These are phyloP conservation scores for Talinum fruticosum DNA, from an alignment of 148 eudicot species.

Conservation along the genomic window DNA sequence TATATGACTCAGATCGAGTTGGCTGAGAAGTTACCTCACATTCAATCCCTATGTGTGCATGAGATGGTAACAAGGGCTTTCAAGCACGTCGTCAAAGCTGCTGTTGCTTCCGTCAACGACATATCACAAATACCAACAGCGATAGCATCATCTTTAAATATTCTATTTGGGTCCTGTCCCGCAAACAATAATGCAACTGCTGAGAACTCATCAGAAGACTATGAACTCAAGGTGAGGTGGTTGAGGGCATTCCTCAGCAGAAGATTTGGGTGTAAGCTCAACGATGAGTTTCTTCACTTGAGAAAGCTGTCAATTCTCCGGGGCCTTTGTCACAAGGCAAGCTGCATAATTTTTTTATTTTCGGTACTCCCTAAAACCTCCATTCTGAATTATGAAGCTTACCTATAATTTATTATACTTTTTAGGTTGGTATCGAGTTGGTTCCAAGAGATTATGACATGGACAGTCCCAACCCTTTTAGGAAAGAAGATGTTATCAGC, in stretches of 20 bases:
- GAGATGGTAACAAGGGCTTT: conserved; percentile 99
- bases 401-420: neutral
- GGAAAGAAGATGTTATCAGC: conserved; percentile 75
- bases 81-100: conserved; percentile 84
- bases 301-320: conserved; percentile 82
- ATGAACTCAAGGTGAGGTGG: conserved; percentile 65
- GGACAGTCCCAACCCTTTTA: conserved; percentile 76
- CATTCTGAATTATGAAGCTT: neutral
- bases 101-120: conserved; percentile 72
- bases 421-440: conserved; percentile 93
- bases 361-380: neutral
- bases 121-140: conserved; percentile 59
- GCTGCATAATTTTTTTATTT: conserved; percentile 10
- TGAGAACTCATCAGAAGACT: conserved; percentile 33
- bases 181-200: conserved; percentile 33
- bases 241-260: conserved; percentile 54
- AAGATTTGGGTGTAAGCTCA: conserved; percentile 76
- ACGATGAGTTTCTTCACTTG: conserved; percentile 71
- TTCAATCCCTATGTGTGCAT: conserved; percentile 94
- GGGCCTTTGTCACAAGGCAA: conserved; percentile 92
- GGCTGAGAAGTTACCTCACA: conserved; percentile 94
- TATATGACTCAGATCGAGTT: conserved; percentile 63
- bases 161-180: conserved; percentile 56
- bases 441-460: conserved; percentile 84
- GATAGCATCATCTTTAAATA: conserved; percentile 69